Conservation (phyloP, 2,329 filamentous ascomycete species). For the Cordyceps militaris region DNA sequence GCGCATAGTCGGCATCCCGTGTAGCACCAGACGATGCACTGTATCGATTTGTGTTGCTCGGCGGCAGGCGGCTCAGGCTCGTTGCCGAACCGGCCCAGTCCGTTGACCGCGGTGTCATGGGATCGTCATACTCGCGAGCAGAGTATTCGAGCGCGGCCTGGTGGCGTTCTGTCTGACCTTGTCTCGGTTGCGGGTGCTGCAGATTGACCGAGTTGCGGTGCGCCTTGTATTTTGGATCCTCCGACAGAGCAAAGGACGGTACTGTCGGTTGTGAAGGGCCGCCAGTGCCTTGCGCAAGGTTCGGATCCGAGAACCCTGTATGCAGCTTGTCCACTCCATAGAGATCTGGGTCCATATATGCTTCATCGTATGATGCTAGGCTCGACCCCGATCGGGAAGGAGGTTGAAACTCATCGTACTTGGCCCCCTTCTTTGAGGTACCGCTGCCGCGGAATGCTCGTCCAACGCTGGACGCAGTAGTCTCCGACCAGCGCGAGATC, state of each 20-base stretch:
- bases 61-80: slow-evolving; percentile 48
- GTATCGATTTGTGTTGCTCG: slow-evolving; percentile 40
- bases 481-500: slow-evolving; percentile 96
- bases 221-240: slow-evolving; percentile 74
- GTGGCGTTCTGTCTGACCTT: slow-evolving; percentile 66
- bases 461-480: slow-evolving; percentile 80
- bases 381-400: slow-evolving; percentile 76
- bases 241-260: slow-evolving; percentile 24
- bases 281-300: slow-evolving; percentile 28
- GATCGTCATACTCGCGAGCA: slow-evolving; percentile 58
- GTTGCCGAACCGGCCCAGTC: slow-evolving; percentile 58
- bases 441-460: slow-evolving; percentile 66
- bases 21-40: slow-evolving; percentile 33
- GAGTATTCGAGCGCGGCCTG: slow-evolving; percentile 67
- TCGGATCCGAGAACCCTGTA: slow-evolving; percentile 47
- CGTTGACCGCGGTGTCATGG: slow-evolving; percentile 52
- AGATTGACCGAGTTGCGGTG: slow-evolving; percentile 75
- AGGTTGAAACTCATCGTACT: slow-evolving; percentile 49
- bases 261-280: neutral
- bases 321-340: slow-evolving; percentile 57
- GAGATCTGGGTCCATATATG: slow-evolving; percentile 44
- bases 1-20: slow-evolving; percentile 37
- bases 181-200: slow-evolving; percentile 71
- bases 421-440: slow-evolving; percentile 49
- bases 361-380: slow-evolving; percentile 58